A percentile compares a stretch with the other conserved stretches of the same genome.
phyloP scores from a whole-genome alignment of 2,329 filamentous ascomycete genomes.

The Aspergillus niger region DNA sequence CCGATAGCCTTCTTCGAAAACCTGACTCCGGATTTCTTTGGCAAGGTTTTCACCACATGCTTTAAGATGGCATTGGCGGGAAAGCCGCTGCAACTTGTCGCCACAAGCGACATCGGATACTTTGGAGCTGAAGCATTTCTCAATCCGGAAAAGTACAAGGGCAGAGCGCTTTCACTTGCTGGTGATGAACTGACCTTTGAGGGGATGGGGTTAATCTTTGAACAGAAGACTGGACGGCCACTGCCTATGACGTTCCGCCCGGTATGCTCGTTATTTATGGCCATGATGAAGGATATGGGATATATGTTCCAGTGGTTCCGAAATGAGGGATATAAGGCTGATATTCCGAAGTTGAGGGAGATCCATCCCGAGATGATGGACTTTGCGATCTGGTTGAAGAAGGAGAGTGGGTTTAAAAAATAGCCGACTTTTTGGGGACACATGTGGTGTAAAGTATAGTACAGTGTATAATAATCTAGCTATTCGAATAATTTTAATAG shows the following conservation, averaged over 20 bases:
- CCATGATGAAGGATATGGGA: slow-evolving; percentile 46
- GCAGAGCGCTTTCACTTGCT: slow-evolving; percentile 45
- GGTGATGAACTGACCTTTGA: slow-evolving; percentile 55
- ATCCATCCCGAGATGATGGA: slow-evolving; percentile 50
- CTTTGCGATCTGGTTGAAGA: slow-evolving; percentile 52
- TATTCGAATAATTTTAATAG: too few species aligned
- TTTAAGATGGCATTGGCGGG: slow-evolving; percentile 45
- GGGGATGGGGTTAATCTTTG: slow-evolving; percentile 50
- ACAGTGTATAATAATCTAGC: too few species aligned
- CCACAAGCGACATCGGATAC: slow-evolving; percentile 53
- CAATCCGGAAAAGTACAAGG: slow-evolving; percentile 47
- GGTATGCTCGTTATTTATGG: slow-evolving; percentile 42
- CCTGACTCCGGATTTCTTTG: slow-evolving; percentile 49
- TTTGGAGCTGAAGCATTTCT: slow-evolving; percentile 55
- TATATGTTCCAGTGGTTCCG: slow-evolving; percentile 56
- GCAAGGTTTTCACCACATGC: slow-evolving; percentile 50
- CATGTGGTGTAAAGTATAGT: too few species aligned
- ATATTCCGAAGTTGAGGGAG: slow-evolving; percentile 47
- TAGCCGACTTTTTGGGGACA: too few species aligned
- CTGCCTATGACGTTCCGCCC: slow-evolving; percentile 48
- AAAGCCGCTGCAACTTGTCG: slow-evolving; percentile 48
- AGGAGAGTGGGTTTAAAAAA: slow-evolving; percentile 41
- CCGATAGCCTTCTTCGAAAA: slow-evolving; percentile 68
- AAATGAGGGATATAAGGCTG: slow-evolving; percentile 50
- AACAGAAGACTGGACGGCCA: slow-evolving; percentile 48